Base-by-base conservation (phyloP, 495 filamentous ascomycete species). In the Penicillium paxilli region DNA sequence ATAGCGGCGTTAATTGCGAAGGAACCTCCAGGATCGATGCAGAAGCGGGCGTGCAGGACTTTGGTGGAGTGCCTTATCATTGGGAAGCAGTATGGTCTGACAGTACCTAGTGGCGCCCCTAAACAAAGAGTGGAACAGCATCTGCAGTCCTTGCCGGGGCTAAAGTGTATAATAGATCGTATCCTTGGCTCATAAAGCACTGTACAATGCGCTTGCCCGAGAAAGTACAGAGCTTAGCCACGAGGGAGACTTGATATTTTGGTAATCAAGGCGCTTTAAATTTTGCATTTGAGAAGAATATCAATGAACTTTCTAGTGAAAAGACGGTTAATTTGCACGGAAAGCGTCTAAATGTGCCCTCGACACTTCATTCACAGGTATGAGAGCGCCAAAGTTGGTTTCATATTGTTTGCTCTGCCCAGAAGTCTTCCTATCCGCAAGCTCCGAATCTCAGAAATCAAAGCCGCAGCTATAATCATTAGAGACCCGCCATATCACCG, bases 61-160 rank as follows among this genome's bases (percentile, higher is more conserved):
- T 51, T 63, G 46, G 48, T 63, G 49, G 60, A 63, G 38, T 60
- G 57, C 38, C 57, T 63, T 20, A 57, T 63, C 44, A 66, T 66
- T 57, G 60, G 60, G 40, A 66, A 64, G 49, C 60, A 66, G 22
- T 64, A 66, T 55, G 63, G 54, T 25, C 41, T 66, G 37, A 21
- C 54, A 52, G 20, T 55, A 16, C 57, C 54, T 54, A 54, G 8
- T 52, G 57, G 25, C 25, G 4, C 25, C 38, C 50, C 16, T 35
- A 52, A 54, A 55, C 56, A 58, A 63, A 65, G 38, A 48, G 47
- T 65, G 30, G 40, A 59, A 52, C 55, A 57, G 47, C 25, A 62
- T 49, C 49, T 59, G 35, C 32, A 54, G 11, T 54, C 49, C 37
- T 44, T 59, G 22, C 45, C 44, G 20, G 51, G 26, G 4, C 38